Evolutionary conservation across 2,329 filamentous ascomycete species (phyloP).

Genomic region (Sporothrix globosa): DNA sequence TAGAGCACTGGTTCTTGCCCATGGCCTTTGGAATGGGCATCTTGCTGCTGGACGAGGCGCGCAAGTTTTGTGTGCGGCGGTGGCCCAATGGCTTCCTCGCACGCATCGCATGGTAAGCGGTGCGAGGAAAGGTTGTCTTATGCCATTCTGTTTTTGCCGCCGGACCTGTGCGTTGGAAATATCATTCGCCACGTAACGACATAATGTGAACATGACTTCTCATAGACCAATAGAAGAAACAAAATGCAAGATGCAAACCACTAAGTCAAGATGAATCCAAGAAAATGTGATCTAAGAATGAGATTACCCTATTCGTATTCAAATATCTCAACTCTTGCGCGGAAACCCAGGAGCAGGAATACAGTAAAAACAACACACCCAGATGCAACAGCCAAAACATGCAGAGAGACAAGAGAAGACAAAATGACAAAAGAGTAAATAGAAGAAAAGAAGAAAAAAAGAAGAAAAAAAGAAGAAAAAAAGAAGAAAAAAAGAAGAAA

Average conservation of each 20-base stretch:
- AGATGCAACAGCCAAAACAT: background rate
- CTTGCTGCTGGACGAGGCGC: constrained; percentile 66
- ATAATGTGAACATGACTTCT: background rate
- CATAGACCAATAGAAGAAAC: background rate
- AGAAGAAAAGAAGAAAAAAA: background rate
- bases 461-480: background rate
- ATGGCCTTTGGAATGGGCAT: constrained; percentile 70
- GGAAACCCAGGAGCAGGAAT: background rate
- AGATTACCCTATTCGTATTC: constrained; percentile 13
- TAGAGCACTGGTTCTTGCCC: constrained; percentile 76
- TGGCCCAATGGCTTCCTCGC: constrained; percentile 62
- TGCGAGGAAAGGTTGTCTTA: background rate
- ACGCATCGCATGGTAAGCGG: constrained; percentile 63
- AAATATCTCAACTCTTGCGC: background rate
- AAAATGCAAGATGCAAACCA: background rate
- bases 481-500: background rate
- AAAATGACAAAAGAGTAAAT: background rate
- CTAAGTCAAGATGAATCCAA: background rate
- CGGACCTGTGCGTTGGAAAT: background rate
- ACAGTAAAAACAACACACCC: background rate
- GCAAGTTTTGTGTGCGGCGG: constrained; percentile 65
- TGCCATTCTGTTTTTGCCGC: background rate
- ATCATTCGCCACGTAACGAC: background rate
- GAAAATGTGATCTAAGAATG: background rate
- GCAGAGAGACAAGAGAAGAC: background rate